Evolutionary conservation across 352 stramenopile species (phyloP).

Genomic region (Phytophthora litchii): DNA sequence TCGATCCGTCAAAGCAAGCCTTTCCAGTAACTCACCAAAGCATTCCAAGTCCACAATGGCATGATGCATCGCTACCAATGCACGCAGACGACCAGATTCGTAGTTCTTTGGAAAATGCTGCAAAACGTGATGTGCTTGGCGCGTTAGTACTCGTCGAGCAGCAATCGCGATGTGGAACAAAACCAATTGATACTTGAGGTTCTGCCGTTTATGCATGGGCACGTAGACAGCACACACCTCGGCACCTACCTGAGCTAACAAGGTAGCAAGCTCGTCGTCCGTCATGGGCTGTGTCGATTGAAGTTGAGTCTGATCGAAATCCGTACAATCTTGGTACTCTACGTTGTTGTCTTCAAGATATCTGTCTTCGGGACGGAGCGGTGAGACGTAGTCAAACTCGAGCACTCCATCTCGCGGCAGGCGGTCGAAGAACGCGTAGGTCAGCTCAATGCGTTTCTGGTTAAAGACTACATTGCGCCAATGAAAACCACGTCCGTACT

Average conservation of each 20-base stretch:
- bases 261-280: slow-evolving; percentile 44
- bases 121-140: slow-evolving; percentile 60
- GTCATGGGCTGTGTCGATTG: slow-evolving; percentile 26
- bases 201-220: slow-evolving; percentile 67
- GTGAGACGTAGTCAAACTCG: slow-evolving; percentile 76
- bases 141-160: slow-evolving; percentile 42
- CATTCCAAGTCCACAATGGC: slow-evolving; percentile 72
- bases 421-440: slow-evolving; percentile 62
- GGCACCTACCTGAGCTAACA: slow-evolving; percentile 57
- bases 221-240: slow-evolving; percentile 77
- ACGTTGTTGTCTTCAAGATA: slow-evolving; percentile 26
- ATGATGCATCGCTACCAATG: slow-evolving; percentile 61
- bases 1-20: slow-evolving; percentile 47
- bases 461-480: slow-evolving; percentile 78
- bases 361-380: slow-evolving; percentile 55
- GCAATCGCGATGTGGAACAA: slow-evolving; percentile 72
- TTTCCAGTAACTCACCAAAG: slow-evolving; percentile 62
- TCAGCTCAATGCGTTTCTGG: slow-evolving; percentile 53
- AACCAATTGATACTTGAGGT: slow-evolving; percentile 77
- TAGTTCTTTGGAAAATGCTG: slow-evolving; percentile 80
- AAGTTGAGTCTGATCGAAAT: slow-evolving; percentile 16
- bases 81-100: slow-evolving; percentile 55
- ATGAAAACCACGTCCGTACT: slow-evolving; percentile 59
- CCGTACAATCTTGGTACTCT: slow-evolving; percentile 11
- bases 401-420: slow-evolving; percentile 59